Percentiles rank a stretch among this genome's conserved stretches.
Conservation (phyloP, 2,329 filamentous ascomycete species). For the Leptoxyphium fumago region DNA sequence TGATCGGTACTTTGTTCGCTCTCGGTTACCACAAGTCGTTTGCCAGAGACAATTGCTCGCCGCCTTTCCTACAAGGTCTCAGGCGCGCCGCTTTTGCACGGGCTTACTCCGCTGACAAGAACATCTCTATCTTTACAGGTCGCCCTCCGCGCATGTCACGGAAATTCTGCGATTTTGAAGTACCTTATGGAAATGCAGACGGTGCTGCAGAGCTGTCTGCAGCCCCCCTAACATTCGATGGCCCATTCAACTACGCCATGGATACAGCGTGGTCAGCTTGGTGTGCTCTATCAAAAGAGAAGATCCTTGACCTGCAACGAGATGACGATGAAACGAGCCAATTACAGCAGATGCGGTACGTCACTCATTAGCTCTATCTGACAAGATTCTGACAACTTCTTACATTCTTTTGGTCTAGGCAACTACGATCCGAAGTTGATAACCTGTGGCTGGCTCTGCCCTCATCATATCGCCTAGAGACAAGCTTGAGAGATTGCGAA, state of each 20-base stretch:
- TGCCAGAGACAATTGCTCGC: conserved; percentile 15
- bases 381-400: too few species aligned
- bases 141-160: conserved; percentile 33
- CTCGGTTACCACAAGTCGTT: conserved; percentile 33
- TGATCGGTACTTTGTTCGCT: conserved; percentile 32
- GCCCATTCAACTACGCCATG: conserved; percentile 7
- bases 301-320: conserved; percentile 20
- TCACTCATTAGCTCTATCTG: too few species aligned
- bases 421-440: too few species aligned
- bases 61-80: conserved; percentile 28
- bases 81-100: conserved; percentile 27
- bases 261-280: conserved; percentile 19
- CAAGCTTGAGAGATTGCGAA: conserved; percentile 16
- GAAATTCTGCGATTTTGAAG: conserved; percentile 26
- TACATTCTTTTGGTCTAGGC: too few species aligned
- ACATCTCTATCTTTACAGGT: conserved; percentile 35
- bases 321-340: too few species aligned
- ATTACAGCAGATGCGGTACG: too few species aligned
- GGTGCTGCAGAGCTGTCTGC: neutral
- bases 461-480: conserved; percentile 3
- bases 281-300: conserved; percentile 20
- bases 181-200: conserved; percentile 5
- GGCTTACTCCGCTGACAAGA: conserved; percentile 33
- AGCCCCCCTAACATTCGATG: neutral
- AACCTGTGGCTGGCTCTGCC: conserved; percentile 4